Evolutionary conservation across 306 rosid genomes (phyloP), one percentile per base, ranked within the genome.

Genomic region (Ceratonia siliqua): DNA sequence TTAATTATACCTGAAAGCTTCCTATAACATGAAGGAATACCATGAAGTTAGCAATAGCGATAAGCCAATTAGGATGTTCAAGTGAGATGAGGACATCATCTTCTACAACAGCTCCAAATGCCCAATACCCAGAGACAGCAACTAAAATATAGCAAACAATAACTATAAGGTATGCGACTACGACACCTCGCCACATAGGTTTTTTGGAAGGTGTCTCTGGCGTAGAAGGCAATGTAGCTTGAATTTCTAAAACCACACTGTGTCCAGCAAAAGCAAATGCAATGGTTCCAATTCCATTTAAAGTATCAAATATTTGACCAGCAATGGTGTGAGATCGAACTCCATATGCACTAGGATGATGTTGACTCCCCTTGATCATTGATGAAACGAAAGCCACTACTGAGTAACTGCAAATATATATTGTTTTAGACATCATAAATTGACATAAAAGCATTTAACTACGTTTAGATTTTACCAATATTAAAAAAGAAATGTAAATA

Each of bases 191-290:
- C 96, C 96, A 91, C 96, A 91, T 91, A 1, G 91, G 91, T 35
- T 41, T 21, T 27, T 83, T 88, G 1, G 96, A 91, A 6, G 93
- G 87, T 2, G 1, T 70, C 13, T 88, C 83, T 18, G 73, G 66
- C 0, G 91, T 79, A 6, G 93, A 88, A 2, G 96, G 96, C 6
- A 91, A 70, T 3, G 96, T 91, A 3, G 96, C 96, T 76, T 91
- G 96, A 68, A 91, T 88, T 68, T 91, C 96, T 6, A 85, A 12
- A 2, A 25, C 84, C 38, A 91, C 96, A 15, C 91, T 85, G 8
- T 91, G 96, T 0, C 90, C 96, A 0, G 96, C 96, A 62, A 83
- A 91, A 0, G 93, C 93, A 63, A 91, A 88, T 1, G 96, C 96
- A 13, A 88, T 76, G 20, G 91, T 88, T 36, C 96, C 93, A 6